These are phyloP conservation scores for Candida germanica DNA, from an alignment of 805 yeast species.

Conservation along the genomic window DNA sequence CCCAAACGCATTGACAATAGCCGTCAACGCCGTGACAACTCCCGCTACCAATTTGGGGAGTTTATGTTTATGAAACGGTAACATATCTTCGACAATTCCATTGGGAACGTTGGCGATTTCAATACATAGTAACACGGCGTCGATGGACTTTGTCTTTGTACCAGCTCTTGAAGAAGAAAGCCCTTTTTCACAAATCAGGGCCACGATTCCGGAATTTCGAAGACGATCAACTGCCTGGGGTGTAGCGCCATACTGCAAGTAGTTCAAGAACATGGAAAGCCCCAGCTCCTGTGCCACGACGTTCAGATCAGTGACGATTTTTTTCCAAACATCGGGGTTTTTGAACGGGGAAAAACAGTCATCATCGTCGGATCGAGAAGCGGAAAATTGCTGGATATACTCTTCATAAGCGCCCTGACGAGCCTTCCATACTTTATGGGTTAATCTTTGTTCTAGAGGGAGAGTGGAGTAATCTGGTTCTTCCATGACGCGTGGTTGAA, in stretches of 20 bases:
- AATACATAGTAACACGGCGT: slow-evolving; percentile 57
- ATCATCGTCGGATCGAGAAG: slow-evolving; percentile 54
- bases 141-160: slow-evolving; percentile 64
- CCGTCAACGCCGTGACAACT: slow-evolving; percentile 52
- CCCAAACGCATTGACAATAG: slow-evolving; percentile 61
- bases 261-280: slow-evolving; percentile 50
- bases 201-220: slow-evolving; percentile 39
- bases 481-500: no score
- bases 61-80: slow-evolving; percentile 59
- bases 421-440: slow-evolving; percentile 82
- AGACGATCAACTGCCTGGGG: slow-evolving; percentile 37
- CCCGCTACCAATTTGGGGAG: slow-evolving; percentile 80
- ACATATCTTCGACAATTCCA: slow-evolving; percentile 61
- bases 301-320: slow-evolving; percentile 70
- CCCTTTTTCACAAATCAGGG: slow-evolving; percentile 76
- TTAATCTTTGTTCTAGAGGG: slow-evolving; percentile 63
- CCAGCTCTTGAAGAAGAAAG: slow-evolving; percentile 70
- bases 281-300: slow-evolving; percentile 92
- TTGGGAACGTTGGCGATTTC: slow-evolving; percentile 63
- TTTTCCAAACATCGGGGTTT: slow-evolving; percentile 52
- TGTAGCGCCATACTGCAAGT: slow-evolving; percentile 55
- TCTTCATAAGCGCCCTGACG: slow-evolving; percentile 79
- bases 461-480: slow-evolving; percentile 56
- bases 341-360: slow-evolving; percentile 50
- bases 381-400: slow-evolving; percentile 47